A percentile compares a stretch with the other conserved stretches of the same genome.
Evolutionary conservation across 2,329 filamentous ascomycete genomes (phyloP).

Genomic region (Pseudogymnoascus sp.): DNA sequence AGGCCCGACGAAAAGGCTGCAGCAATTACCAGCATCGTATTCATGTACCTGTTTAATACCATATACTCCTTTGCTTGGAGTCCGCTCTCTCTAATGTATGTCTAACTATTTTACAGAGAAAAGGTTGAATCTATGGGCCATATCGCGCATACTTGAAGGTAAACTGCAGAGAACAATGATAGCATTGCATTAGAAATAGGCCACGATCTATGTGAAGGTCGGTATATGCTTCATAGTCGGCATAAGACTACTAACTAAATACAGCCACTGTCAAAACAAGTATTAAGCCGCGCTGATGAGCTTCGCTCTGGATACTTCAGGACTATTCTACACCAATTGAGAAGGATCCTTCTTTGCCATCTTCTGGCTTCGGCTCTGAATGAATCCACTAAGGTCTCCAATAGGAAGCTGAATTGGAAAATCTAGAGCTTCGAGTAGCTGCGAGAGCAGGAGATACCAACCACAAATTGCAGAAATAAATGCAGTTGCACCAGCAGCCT

Average conservation of each 20-base stretch:
- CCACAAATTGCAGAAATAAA: constrained; percentile 45
- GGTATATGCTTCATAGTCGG: neutral
- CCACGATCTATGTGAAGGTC: neutral
- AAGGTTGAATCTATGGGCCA: too few species aligned
- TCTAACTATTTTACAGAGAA: too few species aligned
- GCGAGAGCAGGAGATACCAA: constrained; percentile 51
- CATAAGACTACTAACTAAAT: too few species aligned
- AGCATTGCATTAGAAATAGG: neutral
- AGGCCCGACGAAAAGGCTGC: too few species aligned
- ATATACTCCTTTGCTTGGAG: too few species aligned
- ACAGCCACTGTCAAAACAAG: too few species aligned
- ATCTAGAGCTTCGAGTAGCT: constrained; percentile 49
- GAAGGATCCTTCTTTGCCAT: neutral
- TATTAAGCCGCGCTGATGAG: too few species aligned
- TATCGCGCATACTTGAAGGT: too few species aligned
- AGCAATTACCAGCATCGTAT: too few species aligned
- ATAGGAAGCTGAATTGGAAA: constrained; percentile 51
- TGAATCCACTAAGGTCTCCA: constrained; percentile 45
- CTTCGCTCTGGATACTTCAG: neutral
- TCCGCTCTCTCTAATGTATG: too few species aligned
- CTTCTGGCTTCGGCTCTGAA: constrained; percentile 33
- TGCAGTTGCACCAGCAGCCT: constrained; percentile 33
- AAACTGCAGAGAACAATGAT: too few species aligned
- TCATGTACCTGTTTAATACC: too few species aligned
- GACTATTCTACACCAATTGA: neutral